These are phyloP conservation scores for Vickermania spadyakhi DNA, from an alignment of 208 protist genomes.

Conservation along the genomic window DNA sequence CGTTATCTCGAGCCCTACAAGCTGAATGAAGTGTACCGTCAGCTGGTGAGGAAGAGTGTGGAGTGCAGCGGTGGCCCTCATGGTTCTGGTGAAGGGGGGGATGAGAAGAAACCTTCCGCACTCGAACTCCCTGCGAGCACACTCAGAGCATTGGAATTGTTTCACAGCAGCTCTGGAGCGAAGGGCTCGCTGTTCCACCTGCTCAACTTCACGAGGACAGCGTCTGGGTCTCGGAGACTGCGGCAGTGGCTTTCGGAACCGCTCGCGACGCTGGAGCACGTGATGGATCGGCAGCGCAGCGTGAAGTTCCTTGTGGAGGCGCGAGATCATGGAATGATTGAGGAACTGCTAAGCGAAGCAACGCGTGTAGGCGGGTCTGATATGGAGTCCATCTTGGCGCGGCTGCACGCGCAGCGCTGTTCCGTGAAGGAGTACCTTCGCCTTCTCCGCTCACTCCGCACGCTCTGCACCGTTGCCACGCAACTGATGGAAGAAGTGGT, in stretches of 20 bases:
- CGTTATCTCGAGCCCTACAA: slow-evolving; percentile 45
- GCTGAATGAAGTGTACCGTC: slow-evolving; percentile 40
- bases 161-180: slow-evolving; percentile 44
- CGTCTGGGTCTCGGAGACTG: slow-evolving; percentile 45
- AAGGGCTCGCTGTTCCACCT: slow-evolving; percentile 44
- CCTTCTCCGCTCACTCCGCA: slow-evolving; percentile 44
- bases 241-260: slow-evolving; percentile 62
- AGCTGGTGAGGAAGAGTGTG: slow-evolving; percentile 14
- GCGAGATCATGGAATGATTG: slow-evolving; percentile 23
- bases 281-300: slow-evolving; percentile 34
- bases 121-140: slow-evolving; percentile 43
- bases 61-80: neutral
- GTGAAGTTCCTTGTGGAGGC: slow-evolving; percentile 34
- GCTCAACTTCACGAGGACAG: slow-evolving; percentile 63
- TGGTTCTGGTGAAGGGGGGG: neutral
- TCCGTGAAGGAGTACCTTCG: slow-evolving; percentile 58
- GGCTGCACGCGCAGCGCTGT: slow-evolving; percentile 67
- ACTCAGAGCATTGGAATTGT: slow-evolving; percentile 75
- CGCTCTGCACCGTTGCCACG: slow-evolving; percentile 16
- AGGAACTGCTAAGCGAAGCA: slow-evolving; percentile 48
- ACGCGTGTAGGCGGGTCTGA: slow-evolving; percentile 51
- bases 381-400: slow-evolving; percentile 62
- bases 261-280: slow-evolving; percentile 17
- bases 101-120: neutral
- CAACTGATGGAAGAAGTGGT: slow-evolving; percentile 2